Evolutionary conservation across 2,329 filamentous ascomycete genomes (phyloP).

Genomic region (Apiospora saccharicola): DNA sequence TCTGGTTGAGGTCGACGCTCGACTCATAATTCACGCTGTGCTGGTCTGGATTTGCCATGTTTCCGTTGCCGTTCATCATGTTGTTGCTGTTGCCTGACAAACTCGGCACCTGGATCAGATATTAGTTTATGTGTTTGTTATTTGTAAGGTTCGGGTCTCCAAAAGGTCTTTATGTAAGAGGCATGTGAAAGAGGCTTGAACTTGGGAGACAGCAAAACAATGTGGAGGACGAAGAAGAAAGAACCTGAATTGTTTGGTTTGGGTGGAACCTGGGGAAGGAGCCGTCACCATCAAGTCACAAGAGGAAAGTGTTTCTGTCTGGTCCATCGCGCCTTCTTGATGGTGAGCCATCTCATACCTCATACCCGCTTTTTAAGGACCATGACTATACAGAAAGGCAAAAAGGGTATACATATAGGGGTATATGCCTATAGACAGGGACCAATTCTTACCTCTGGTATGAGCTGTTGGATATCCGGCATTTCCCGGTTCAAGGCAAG

Average conservation of each 20-base stretch:
- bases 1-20: conserved; percentile 38
- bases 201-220: not conserved
- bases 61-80: conserved; percentile 28
- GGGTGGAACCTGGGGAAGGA: not conserved
- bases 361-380: not conserved
- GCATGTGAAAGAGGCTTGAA: not conserved
- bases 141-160: not conserved
- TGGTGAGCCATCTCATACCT: not conserved
- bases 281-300: not conserved
- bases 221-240: not conserved
- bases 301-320: not conserved
- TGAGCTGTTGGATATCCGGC: conserved; percentile 18
- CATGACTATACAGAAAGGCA: not conserved
- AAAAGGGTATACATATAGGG: not conserved
- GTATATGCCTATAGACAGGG: not conserved
- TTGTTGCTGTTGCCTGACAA: conserved; percentile 23
- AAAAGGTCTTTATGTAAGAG: not conserved
- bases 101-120: not conserved
- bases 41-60: not conserved
- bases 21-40: conserved; percentile 37
- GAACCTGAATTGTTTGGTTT: not conserved
- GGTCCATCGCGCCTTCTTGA: not conserved
- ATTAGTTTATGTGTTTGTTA: not conserved
- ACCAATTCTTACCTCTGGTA: not conserved
- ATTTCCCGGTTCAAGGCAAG: not conserved